These are phyloP conservation scores for Davidsoniella neocaledoniae DNA, from an alignment of 2,329 filamentous ascomycete genomes.

Conservation along the genomic window DNA sequence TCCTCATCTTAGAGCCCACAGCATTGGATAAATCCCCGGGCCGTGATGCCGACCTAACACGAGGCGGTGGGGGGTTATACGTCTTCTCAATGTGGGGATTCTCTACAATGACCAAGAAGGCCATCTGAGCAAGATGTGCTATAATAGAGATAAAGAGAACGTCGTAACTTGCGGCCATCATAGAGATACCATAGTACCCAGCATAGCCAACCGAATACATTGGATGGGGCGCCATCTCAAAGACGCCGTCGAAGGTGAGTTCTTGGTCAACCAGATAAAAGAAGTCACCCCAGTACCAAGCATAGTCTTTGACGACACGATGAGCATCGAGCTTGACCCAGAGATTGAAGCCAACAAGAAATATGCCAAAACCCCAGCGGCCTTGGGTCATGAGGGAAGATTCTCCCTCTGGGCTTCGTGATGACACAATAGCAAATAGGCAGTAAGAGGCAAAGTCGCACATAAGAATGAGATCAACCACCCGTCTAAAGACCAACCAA, in stretches of 20 bases:
- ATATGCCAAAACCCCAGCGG: conserved; percentile 64
- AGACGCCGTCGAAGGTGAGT: conserved; percentile 94
- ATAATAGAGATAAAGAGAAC: conserved; percentile 93
- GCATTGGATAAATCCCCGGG: conserved; percentile 18
- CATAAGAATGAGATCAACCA: conserved; percentile 96
- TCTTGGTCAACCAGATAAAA: conserved; percentile 98
- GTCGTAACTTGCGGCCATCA: conserved; percentile 96
- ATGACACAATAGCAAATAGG: conserved; percentile 83
- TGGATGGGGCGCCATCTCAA: conserved; percentile 95
- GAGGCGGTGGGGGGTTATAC: conserved; percentile 79
- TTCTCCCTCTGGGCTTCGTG: conserved; percentile 58
- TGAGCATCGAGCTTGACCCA: conserved; percentile 99
- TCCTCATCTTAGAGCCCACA: conserved; percentile 7
- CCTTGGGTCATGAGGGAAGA: conserved; percentile 47
- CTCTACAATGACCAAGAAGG: conserved; percentile 80
- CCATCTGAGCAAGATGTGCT: conserved; percentile 86
- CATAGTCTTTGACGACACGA: conserved; percentile 94
- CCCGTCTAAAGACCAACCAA: conserved; percentile 87
- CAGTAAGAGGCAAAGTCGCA: conserved; percentile 97
- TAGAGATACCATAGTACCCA: conserved; percentile 93
- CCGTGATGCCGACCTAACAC: conserved; percentile 31
- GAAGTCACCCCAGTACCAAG: conserved; percentile 99
- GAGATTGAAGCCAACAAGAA: conserved; percentile 79
- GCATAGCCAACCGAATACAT: conserved; percentile 99
- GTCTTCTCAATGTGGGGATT: conserved; percentile 97